Percentiles rank a stretch among this genome's conserved stretches.
These are phyloP conservation scores for Nicotiana otophora DNA, from an alignment of 257 asterid genomes.

Conservation along the genomic window DNA sequence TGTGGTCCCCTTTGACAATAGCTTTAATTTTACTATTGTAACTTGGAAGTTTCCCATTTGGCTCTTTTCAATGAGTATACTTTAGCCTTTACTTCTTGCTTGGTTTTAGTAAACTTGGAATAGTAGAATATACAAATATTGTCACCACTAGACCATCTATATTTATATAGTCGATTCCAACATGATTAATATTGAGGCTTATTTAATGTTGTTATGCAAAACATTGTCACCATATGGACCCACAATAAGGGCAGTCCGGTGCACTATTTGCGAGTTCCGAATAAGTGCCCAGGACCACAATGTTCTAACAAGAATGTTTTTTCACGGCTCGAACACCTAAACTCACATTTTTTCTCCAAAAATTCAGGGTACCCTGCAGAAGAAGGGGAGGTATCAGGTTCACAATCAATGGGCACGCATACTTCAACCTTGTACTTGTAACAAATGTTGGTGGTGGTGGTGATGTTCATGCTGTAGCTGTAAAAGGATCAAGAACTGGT, in stretches of 20 bases:
- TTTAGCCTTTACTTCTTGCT: not conserved
- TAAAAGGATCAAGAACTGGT: slow-evolving; percentile 69
- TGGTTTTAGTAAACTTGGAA: not conserved
- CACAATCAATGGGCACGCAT: slow-evolving; percentile 83
- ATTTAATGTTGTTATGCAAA: too few species aligned
- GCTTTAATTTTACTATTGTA: not conserved
- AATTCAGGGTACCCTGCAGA: slow-evolving; percentile 66
- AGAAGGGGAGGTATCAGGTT: slow-evolving; percentile 87
- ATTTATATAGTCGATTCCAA: too few species aligned
- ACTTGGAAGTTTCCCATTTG: not conserved
- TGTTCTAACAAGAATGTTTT: too few species aligned
- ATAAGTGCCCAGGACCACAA: too few species aligned
- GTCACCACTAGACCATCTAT: not conserved
- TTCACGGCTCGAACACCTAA: too few species aligned
- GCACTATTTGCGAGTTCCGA: rapidly evolving
- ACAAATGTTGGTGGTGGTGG: slow-evolving; percentile 92
- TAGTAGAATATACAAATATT: not conserved
- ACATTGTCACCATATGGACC: too few species aligned
- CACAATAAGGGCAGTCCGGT: too few species aligned
- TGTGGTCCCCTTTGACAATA: not conserved
- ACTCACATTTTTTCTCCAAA: not conserved
- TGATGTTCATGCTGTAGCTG: slow-evolving; percentile 65
- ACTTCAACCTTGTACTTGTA: slow-evolving; percentile 72
- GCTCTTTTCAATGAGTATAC: not conserved
- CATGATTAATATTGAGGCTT: too few species aligned